Base-by-base conservation (phyloP, 2,329 filamentous ascomycete genomes). In the Coniochaeta sp. region DNA sequence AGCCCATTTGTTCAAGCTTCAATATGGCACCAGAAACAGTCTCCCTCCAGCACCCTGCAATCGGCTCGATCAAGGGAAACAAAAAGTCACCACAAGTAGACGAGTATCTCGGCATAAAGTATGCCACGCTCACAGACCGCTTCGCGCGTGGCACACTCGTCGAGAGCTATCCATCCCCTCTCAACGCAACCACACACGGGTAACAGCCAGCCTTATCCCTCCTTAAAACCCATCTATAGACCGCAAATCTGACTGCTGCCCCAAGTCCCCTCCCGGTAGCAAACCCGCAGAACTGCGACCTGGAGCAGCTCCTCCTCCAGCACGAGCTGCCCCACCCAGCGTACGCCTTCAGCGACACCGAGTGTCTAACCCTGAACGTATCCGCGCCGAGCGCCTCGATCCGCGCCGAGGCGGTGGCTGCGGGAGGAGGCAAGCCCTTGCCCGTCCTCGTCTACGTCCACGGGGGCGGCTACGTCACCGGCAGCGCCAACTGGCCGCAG, bases 401-500 rank as follows among this genome's bases (percentile, higher is more conserved):
- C 54, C 54, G 54, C 14, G 50, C 40, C n/a, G 60, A 67, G 54
- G 10, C 57, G 36, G n/a, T n/a, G n/a, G n/a, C n/a, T n/a, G n/a
- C n/a, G n/a, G n/a, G n/a, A n/a, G n/a, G n/a, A n/a, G 0, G 59
- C 4, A 67, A 69, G 14, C 74, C 73, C 6, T 69, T 83, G 2
- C 81, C 81, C 0, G 80, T 83, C 0, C 72, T 82, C 42, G 73
- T 81, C 1, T 82, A 81, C 62, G 74, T 84, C 4, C 80, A 84
- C 61, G 81, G 81, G 0, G 81, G 81, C 12, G 81, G 77, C 0
- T 78, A 81, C 56, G 68, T 70, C 2, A 72, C 78, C 2, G 81
- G 81, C 2, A 78, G 78, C 3, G 79, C 76, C 47, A 81, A 75
- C 50, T 84, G 79, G 73, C 81, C 81, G 0, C 78, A 83, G 40